Base-by-base conservation (phyloP, 805 yeast genomes). In the Barnettozyma siamensis region DNA sequence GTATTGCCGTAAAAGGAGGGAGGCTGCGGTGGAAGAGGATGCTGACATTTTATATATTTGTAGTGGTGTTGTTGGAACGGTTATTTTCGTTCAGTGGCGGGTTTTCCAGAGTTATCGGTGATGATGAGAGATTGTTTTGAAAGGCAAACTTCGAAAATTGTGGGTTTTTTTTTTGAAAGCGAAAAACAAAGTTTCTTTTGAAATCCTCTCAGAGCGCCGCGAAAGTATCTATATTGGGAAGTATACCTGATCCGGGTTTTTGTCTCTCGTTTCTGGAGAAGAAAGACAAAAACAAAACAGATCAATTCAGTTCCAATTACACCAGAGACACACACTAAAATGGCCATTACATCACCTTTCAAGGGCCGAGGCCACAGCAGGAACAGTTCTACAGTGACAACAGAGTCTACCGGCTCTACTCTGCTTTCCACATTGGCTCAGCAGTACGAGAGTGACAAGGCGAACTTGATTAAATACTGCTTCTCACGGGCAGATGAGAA, bases 1-100 rank as follows among this genome's bases (percentile, higher is more conserved):
- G 67, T 73, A 89, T 73, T 91, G 97, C 74, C 93, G 88, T 78
- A 88, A 83, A 44, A 91, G 73, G 43, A 91, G 75, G 46, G 94
- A 80, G 15, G 95, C 88, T 23, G 91, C 88, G 24, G 82, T 45
- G 27, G 52, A 45, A 6, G 49, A 46, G 8, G 56, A 43, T 15
- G 37, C 23, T 19, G 46, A 33, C 54, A 47, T 50, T 9, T 9
- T 26, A 5, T 32, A 19, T 26, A 18, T 28, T 7, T 15, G 5
- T 30, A 5, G n/a, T 20, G 19, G 31, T 18, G 21, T 15, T 20
- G 23, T 12, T 28, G 21, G 37, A 10, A 19, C 7, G 13, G 29
- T 26, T 26, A 6, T 9, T 21, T 21, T n/a, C n/a, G n/a, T n/a
- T n/a, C n/a, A 9, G 24, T 21, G 24, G 24, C 24, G 24, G 24